Conservation (phyloP, 148 eudicot genomes). For the Suaeda aralocaspica region DNA sequence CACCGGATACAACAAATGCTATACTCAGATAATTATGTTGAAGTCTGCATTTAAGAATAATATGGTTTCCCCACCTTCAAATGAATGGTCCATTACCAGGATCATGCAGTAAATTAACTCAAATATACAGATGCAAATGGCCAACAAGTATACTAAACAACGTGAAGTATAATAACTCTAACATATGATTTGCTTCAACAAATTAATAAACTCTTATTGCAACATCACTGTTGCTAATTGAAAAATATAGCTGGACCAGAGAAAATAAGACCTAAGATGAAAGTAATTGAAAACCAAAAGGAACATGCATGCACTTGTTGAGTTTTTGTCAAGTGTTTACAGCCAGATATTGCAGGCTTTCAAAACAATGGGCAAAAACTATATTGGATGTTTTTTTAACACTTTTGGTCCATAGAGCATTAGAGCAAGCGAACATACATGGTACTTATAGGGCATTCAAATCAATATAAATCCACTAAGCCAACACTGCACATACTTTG, state of each 20-base stretch:
- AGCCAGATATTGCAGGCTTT: neutral
- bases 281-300: neutral
- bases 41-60: neutral
- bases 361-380: neutral
- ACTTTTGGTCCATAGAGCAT: neutral
- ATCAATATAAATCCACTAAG: neutral
- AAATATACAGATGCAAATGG: neutral
- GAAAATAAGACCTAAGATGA: neutral
- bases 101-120: neutral
- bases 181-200: neutral
- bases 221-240: neutral
- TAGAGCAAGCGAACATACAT: neutral
- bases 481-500: neutral
- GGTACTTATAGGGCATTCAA: neutral
- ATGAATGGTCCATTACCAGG: neutral
- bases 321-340: neutral
- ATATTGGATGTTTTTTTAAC: too few species aligned
- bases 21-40: neutral
- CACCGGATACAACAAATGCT: neutral
- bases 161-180: neutral
- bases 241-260: too few species aligned
- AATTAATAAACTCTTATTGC: neutral
- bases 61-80: neutral
- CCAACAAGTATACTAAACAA: neutral
- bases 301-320: neutral